Conservation (phyloP, 1,284 basidiomycete species). For the Ganoderma meredithae region DNA sequence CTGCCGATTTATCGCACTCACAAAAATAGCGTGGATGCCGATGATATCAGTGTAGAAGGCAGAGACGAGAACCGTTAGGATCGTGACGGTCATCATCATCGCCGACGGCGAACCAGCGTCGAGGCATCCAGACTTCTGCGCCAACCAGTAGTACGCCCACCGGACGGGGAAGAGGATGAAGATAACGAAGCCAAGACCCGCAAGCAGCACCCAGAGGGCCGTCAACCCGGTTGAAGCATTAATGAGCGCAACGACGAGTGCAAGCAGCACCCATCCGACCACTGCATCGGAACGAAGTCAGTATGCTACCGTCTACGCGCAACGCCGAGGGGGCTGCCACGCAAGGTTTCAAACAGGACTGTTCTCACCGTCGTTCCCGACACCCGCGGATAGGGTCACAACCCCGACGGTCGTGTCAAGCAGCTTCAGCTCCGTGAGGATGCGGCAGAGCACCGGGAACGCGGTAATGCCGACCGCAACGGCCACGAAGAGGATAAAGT, state of each 20-base stretch:
- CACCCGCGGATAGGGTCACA: slow-evolving; percentile 72
- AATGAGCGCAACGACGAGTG: slow-evolving; percentile 69
- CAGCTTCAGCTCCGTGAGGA: slow-evolving; percentile 52
- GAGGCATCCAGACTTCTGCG: slow-evolving; percentile 75
- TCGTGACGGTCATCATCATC: slow-evolving; percentile 79
- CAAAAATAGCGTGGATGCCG: slow-evolving; percentile 76
- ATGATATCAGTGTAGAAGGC: slow-evolving; percentile 92
- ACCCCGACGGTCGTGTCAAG: slow-evolving; percentile 74
- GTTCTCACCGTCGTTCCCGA: slow-evolving; percentile 65
- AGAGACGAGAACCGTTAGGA: slow-evolving; percentile 80
- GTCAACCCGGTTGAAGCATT: slow-evolving; percentile 61
- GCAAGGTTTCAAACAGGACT: not conserved
- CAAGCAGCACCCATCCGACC: slow-evolving; percentile 58
- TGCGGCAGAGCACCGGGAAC: slow-evolving; percentile 73
- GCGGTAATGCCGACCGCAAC: slow-evolving; percentile 72
- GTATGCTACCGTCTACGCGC: not conserved
- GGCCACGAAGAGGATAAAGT: slow-evolving; percentile 76
- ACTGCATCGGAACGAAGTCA: slow-evolving; percentile 37
- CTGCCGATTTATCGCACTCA: slow-evolving; percentile 39
- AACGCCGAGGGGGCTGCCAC: too few species aligned
- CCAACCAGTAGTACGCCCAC: slow-evolving; percentile 72
- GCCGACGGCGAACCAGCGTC: slow-evolving; percentile 78
- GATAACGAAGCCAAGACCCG: slow-evolving; percentile 61
- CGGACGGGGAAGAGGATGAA: slow-evolving; percentile 72
- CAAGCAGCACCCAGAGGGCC: slow-evolving; percentile 70